Base-by-base conservation (phyloP, 352 stramenopile species). In the Globisporangium heterothallicum region DNA sequence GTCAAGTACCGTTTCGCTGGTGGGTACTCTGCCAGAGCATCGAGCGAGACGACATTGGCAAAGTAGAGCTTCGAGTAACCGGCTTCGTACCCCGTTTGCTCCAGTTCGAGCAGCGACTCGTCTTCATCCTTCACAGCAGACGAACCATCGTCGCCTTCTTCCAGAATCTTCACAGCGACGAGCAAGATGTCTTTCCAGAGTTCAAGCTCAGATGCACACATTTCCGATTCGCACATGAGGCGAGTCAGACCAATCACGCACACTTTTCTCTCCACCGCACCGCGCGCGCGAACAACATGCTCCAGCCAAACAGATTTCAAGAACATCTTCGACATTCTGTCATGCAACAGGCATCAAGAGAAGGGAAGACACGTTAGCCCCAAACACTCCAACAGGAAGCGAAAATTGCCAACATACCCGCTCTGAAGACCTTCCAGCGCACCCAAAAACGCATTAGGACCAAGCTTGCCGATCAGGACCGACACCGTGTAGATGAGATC, bases 41-140 rank as follows among this genome's bases (percentile, higher is more conserved):
- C 94, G 45, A 91, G 74, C 0, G 74, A 59, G 32, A 84, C 75
- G 30, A 89, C 76, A 0, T 79, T 88, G 9, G 93, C 94, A 68
- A 97, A 97, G 55, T 95, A 91, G 16, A 98, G 66, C 53, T 94
- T 92, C 13, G 93, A 97, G 68, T 94, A 98, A 8, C 88, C 88
- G 30, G 93, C 84, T 79, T 98, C 93, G 58, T 98, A 98, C 22
- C 86, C 81, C 3, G 85, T 88, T 53, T 92, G 66, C 49, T 92
- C 76, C 32, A 92, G 58, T 25, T 89, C 84, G 19, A 88, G 63
- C 41, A 92, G 61, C 30, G 68, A 78, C 53, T 95, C 88, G 52
- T 97, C 85, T 34, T 86, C 77, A 51, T 87, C 78, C 59, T 91
- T 89, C 13, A 81, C 61, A 2, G 61, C 52, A 16, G 64, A 49